These are phyloP conservation scores for Pichia exigua DNA, from an alignment of 805 yeast genomes.

Conservation along the genomic window DNA sequence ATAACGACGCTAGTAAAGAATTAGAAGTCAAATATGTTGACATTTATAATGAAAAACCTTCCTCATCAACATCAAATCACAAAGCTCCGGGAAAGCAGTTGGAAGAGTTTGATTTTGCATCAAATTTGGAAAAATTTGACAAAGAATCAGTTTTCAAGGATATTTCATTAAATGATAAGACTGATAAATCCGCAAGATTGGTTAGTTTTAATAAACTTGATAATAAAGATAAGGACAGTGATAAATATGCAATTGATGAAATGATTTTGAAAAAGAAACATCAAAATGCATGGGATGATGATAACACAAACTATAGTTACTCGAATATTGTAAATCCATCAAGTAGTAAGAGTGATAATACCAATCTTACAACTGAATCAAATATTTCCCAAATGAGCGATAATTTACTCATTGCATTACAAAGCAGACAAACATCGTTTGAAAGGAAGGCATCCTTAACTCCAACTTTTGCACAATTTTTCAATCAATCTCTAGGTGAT, in stretches of 20 bases:
- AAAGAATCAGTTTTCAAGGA: slow-evolving; percentile 74
- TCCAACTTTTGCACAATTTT: slow-evolving; percentile 12
- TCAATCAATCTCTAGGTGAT: slow-evolving; percentile 17
- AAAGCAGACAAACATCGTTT: slow-evolving; percentile 1
- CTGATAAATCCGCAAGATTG: slow-evolving; percentile 46
- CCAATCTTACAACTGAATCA: background rate
- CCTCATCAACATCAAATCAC: background rate
- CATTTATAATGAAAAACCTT: slow-evolving; percentile 3
- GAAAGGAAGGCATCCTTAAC: slow-evolving; percentile 5
- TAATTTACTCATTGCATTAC: background rate
- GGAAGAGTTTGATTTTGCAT: slow-evolving; percentile 78
- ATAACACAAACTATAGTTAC: slow-evolving; percentile 13
- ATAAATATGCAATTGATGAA: slow-evolving; percentile 62
- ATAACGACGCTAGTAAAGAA: slow-evolving; percentile 1
- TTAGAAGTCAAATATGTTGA: slow-evolving; percentile 7
- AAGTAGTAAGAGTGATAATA: background rate
- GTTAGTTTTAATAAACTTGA: slow-evolving; percentile 64
- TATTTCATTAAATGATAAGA: slow-evolving; percentile 54
- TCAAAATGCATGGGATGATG: slow-evolving; percentile 48
- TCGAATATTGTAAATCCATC: background rate
- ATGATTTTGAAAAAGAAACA: slow-evolving; percentile 50
- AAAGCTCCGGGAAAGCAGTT: slow-evolving; percentile 33
- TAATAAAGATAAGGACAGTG: slow-evolving; percentile 33
- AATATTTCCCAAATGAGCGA: background rate
- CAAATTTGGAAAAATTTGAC: slow-evolving; percentile 74